These are phyloP conservation scores for Phytophthora tubulina DNA, from an alignment of 352 stramenopile species.

Conservation along the genomic window DNA sequence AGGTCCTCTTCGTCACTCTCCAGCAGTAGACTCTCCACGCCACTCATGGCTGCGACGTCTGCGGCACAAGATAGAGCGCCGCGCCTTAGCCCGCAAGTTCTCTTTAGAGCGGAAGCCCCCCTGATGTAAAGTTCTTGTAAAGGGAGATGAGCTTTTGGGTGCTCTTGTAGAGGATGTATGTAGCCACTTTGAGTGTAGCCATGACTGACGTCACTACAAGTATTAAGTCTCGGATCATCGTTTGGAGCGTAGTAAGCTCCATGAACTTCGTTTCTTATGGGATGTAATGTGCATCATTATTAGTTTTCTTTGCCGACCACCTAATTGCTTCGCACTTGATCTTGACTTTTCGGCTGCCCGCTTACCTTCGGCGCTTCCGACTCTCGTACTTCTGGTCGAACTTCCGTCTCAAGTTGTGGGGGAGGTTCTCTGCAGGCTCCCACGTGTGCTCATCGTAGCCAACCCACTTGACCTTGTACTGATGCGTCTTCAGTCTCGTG, in stretches of 20 bases:
- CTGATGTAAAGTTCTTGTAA: slow-evolving; percentile 26
- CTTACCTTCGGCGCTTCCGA: slow-evolving; percentile 39
- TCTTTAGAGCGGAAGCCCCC: slow-evolving; percentile 25
- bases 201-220: background rate
- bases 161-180: slow-evolving; percentile 19
- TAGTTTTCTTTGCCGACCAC: background rate
- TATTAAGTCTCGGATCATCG: too few relatives aligned
- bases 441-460: slow-evolving; percentile 85
- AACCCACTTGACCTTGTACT: slow-evolving; percentile 90
- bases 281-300: too few relatives aligned
- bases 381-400: slow-evolving; percentile 82
- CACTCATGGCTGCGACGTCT: slow-evolving; percentile 50
- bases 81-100: slow-evolving; percentile 23
- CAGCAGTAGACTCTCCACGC: slow-evolving; percentile 65
- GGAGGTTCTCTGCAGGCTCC: slow-evolving; percentile 81
- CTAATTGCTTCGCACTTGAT: background rate
- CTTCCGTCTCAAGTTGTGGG: slow-evolving; percentile 81
- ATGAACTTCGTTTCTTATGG: too few relatives aligned
- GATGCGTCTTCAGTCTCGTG: slow-evolving; percentile 75
- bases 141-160: slow-evolving; percentile 14
- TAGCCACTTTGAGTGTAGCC: slow-evolving; percentile 2
- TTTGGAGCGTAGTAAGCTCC: too few relatives aligned
- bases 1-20: slow-evolving; percentile 80
- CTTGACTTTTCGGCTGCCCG: background rate
- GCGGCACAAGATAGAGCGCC: slow-evolving; percentile 8